These are phyloP conservation scores for Tetraselmis chui DNA, from an alignment of 139 green algal genomes.

Conservation along the genomic window DNA sequence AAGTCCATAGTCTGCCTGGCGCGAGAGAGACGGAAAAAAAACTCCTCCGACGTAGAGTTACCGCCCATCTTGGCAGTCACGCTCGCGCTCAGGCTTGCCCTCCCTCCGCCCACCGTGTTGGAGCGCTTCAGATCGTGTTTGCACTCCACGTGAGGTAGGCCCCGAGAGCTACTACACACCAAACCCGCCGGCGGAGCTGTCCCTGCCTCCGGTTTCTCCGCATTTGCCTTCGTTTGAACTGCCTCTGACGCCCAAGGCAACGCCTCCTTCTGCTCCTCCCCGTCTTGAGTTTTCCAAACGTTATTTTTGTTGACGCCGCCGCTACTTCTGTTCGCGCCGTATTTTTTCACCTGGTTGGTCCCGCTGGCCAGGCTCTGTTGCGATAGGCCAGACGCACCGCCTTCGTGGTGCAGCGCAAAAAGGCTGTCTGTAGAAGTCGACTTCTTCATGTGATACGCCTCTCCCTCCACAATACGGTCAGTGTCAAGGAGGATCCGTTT, in stretches of 20 bases:
- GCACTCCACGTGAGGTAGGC: neutral
- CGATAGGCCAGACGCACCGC: neutral
- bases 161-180: no score
- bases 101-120: neutral
- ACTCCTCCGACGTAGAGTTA: slow-evolving; percentile 27
- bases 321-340: neutral
- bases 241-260: neutral
- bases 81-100: neutral
- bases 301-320: neutral
- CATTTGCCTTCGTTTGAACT: neutral
- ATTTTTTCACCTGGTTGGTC: neutral
- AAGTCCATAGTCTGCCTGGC: slow-evolving; percentile 80
- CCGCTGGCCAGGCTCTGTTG: neutral
- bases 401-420: neutral
- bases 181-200: neutral
- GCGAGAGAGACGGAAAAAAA: slow-evolving; percentile 75
- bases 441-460: neutral
- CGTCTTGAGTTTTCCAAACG: neutral
- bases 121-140: neutral
- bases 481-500: neutral
- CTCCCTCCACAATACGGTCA: neutral
- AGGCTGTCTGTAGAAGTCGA: neutral
- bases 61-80: neutral
- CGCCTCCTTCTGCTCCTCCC: neutral
- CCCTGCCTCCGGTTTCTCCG: neutral